Base-by-base conservation (phyloP, 1,139 yeast genomes). In the Hyphopichia burtonii region DNA sequence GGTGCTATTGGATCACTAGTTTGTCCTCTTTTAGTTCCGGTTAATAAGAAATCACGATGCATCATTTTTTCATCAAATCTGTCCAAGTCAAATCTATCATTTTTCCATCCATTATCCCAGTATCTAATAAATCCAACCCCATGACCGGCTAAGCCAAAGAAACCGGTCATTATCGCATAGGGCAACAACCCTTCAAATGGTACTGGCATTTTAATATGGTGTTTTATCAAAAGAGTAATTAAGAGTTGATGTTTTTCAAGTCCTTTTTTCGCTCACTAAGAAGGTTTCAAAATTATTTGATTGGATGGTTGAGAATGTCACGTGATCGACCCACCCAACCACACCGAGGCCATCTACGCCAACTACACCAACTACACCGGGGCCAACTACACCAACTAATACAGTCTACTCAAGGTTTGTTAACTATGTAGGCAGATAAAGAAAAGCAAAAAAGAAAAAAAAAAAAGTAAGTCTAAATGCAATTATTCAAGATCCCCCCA, bases 21-120 rank as follows among this genome's bases (percentile, higher is more conserved):
- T 61, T 86, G 94, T 20, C 84, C 91, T 58, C 96, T 75, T 54
- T 68, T 72, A 36, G 74, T 74, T 19, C 95, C 95, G 10, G 95
- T 87, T 55, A 87, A 68, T 51, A 90, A 73, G 59, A 78, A 74
- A 62, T 87, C 96, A 58, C 96, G 75, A 52, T 82, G 84, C 68
- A 80, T 71, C 78, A 82, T 72, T 65, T 71, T 69, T 41, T 62
- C 58, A 60, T 73, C 78, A 66, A 74, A 73, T 16, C 53, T 59
- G 54, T 73, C 78, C 54, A 73, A 66, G 54, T 71, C 68, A 49
- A 58, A 73, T 53, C 78, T 60, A 58, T 73, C 78, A 42, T 71
- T 70, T 51, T 73, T 73, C 77, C 77, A 73, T 18, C 78, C 78
- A 56, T 72, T 73, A 50, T 73, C 78, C 77, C 77, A 73, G 61